phyloP scores from a whole-genome alignment of 306 rosid species.

The Prunus davidiana region DNA sequence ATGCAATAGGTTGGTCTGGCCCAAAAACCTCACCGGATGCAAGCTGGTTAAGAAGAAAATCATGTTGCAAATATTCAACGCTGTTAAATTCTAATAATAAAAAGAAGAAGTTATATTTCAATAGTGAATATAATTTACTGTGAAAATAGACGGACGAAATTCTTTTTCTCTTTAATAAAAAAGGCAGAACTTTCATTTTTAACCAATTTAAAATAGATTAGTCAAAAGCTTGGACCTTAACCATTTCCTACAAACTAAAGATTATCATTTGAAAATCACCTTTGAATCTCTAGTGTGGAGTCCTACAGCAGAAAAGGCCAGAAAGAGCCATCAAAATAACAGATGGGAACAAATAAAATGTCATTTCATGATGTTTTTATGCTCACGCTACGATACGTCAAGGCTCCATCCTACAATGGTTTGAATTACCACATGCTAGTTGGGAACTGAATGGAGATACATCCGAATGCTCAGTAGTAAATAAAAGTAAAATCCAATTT shows the following conservation, averaged over 20 bases:
- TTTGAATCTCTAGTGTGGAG: neutral
- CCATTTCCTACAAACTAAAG: neutral
- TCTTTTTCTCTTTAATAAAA: neutral
- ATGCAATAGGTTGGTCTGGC: constrained; percentile 83
- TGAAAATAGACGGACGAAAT: neutral
- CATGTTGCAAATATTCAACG: constrained; percentile 15
- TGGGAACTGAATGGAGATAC: neutral
- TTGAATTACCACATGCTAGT: neutral
- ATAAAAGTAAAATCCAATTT: neutral
- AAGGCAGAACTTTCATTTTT: neutral
- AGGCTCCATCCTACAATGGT: neutral
- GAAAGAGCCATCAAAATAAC: neutral
- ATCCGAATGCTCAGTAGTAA: neutral
- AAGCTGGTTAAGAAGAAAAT: constrained; percentile 51
- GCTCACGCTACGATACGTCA: neutral
- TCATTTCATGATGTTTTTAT: neutral
- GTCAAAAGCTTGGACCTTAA: neutral
- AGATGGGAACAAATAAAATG: neutral
- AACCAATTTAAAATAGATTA: neutral
- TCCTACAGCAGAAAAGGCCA: neutral
- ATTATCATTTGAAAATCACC: neutral
- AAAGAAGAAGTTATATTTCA: neutral
- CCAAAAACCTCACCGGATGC: constrained; percentile 98
- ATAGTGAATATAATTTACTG: neutral
- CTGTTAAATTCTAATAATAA: neutral